phyloP scores from a whole-genome alignment of 2,329 filamentous ascomycete species.

The Macroventuria anomochaeta region DNA sequence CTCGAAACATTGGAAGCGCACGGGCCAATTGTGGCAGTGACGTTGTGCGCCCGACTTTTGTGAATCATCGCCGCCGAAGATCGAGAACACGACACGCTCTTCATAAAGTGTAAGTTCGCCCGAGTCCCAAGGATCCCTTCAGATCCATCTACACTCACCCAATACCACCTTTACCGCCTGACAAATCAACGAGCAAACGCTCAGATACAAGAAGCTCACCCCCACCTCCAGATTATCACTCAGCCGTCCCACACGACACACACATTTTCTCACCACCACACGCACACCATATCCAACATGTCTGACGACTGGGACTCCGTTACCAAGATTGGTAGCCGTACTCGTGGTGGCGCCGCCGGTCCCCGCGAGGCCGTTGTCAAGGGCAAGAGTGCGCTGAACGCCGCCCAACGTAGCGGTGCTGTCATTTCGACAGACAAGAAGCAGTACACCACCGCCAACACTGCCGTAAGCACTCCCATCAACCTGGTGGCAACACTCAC shows the following conservation, averaged over 20 bases:
- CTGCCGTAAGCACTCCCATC: slow-evolving; percentile 64
- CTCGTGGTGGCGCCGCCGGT: slow-evolving; percentile 68
- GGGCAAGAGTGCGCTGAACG: slow-evolving; percentile 84
- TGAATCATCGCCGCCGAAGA: slow-evolving; percentile 19
- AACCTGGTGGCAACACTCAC: neutral
- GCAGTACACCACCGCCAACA: slow-evolving; percentile 71
- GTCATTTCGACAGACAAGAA: slow-evolving; percentile 94
- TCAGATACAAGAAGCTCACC: slow-evolving; percentile 18
- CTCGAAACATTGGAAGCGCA: slow-evolving; percentile 10
- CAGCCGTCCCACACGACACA: slow-evolving; percentile 17
- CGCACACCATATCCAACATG: slow-evolving; percentile 52
- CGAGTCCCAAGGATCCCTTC: neutral
- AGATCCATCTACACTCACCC: slow-evolving; percentile 9
- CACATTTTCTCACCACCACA: slow-evolving; percentile 1
- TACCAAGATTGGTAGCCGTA: slow-evolving; percentile 93
- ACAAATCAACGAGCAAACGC: slow-evolving; percentile 16
- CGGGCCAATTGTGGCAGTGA: slow-evolving; percentile 18
- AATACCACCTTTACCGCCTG: slow-evolving; percentile 7
- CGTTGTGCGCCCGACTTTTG: slow-evolving; percentile 12
- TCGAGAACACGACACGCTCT: slow-evolving; percentile 13
- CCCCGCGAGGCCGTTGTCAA: slow-evolving; percentile 87
- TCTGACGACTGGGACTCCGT: slow-evolving; percentile 85
- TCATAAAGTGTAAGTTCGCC: slow-evolving; percentile 18
- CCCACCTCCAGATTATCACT: slow-evolving; percentile 17
- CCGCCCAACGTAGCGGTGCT: slow-evolving; percentile 79